These are phyloP conservation scores for Myxozyma monticola DNA, from an alignment of 805 yeast genomes.

Conservation along the genomic window DNA sequence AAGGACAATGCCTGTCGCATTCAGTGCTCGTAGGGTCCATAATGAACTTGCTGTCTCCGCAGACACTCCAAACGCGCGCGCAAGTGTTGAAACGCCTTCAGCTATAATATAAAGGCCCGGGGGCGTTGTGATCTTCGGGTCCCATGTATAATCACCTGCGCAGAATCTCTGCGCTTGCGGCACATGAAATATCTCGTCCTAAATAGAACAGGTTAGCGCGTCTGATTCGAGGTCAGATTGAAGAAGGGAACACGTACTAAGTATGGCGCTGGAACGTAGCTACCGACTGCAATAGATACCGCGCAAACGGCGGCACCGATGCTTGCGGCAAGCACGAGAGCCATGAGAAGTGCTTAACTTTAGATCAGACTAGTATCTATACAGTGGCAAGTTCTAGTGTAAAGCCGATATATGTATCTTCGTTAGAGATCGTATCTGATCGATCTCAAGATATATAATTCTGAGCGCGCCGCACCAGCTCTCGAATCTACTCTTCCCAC, in stretches of 20 bases:
- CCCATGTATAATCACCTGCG: conserved; percentile 70
- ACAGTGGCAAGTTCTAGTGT: too few relatives aligned
- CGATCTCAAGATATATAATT: too few relatives aligned
- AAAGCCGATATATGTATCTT: too few relatives aligned
- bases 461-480: too few relatives aligned
- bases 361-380: too few relatives aligned
- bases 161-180: conserved; percentile 74
- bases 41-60: background rate
- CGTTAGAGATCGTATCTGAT: too few relatives aligned
- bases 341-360: too few relatives aligned
- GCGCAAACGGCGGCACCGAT: conserved; percentile 5
- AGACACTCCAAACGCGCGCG: conserved; percentile 11
- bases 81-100: background rate
- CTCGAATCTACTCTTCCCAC: too few relatives aligned
- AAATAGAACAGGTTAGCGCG: conserved; percentile 43
- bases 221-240: background rate
- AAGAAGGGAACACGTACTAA: conserved; percentile 18
- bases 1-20: conserved; percentile 63
- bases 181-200: conserved; percentile 85
- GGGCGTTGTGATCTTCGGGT: conserved; percentile 91
- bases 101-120: conserved; percentile 62
- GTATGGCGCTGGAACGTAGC: conserved; percentile 31
- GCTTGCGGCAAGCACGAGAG: background rate
- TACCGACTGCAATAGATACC: conserved; percentile 3
- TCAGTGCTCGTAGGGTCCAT: conserved; percentile 51